Conservation (phyloP, 345 rosid genomes). For the Cochlearia excelsa region DNA sequence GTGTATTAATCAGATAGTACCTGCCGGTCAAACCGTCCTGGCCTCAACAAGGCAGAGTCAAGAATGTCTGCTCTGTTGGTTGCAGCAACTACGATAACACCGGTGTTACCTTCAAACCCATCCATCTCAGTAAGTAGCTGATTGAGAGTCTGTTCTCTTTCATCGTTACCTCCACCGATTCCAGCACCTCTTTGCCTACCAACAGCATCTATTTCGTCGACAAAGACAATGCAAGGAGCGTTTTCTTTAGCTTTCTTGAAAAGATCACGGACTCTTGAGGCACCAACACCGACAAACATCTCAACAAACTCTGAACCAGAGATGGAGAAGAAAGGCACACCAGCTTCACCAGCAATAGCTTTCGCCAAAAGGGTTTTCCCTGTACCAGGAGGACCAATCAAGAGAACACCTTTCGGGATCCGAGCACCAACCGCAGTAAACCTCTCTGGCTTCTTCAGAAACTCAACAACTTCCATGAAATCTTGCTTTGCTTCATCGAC, state of each 20-base stretch:
- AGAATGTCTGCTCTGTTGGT: constrained; percentile 94
- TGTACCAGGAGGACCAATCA: constrained; percentile 97
- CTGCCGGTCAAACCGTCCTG: constrained; percentile 96
- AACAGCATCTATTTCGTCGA: constrained; percentile 97
- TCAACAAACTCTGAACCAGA: constrained; percentile 98
- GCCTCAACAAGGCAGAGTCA: constrained; percentile 88
- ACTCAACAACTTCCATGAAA: constrained; percentile 99
- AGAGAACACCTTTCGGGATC: constrained; percentile 97
- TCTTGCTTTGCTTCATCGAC: constrained; percentile 99
- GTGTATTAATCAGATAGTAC: constrained; percentile 36
- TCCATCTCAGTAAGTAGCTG: constrained; percentile 98
- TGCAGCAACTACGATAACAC: constrained; percentile 88
- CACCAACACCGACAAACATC: constrained; percentile 99
- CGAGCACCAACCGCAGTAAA: constrained; percentile 96
- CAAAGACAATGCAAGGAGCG: constrained; percentile 97
- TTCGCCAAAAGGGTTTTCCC: constrained; percentile 99
- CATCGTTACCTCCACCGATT: constrained; percentile 97
- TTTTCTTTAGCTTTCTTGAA: constrained; percentile 94
- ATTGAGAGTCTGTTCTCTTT: constrained; percentile 96
- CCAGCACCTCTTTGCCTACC: constrained; percentile 95
- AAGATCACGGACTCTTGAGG: constrained; percentile 91
- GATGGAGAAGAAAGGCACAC: constrained; percentile 92
- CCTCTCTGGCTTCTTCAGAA: constrained; percentile 96
- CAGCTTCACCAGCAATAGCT: constrained; percentile 99
- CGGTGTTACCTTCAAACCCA: constrained; percentile 96